A percentile compares a stretch with the other conserved stretches of the same genome.
phyloP scores from a whole-genome alignment of 352 stramenopile genomes.

The Phytophthora lateralis region DNA sequence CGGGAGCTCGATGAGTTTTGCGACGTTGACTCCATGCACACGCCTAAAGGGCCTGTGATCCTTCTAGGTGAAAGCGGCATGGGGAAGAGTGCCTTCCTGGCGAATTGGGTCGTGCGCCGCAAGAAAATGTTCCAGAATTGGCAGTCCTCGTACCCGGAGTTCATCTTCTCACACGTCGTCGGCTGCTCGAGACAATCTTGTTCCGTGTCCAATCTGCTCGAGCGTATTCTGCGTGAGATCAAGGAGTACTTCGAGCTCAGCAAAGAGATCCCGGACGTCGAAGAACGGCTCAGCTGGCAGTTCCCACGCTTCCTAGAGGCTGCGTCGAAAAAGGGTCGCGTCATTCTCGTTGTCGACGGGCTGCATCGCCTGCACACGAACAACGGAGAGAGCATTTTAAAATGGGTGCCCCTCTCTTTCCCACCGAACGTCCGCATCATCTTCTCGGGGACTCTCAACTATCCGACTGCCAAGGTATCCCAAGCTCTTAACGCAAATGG shows the following conservation, averaged over 20 bases:
- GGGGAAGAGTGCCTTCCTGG: constrained; percentile 78
- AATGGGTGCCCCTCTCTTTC: constrained; percentile 90
- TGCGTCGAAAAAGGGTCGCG: constrained; percentile 88
- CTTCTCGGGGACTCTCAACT: constrained; percentile 70
- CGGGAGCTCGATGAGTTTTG: constrained; percentile 84
- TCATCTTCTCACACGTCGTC: constrained; percentile 92
- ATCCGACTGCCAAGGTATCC: constrained; percentile 51
- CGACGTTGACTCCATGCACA: constrained; percentile 85
- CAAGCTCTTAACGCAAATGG: constrained; percentile 14
- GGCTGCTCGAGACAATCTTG: constrained; percentile 88
- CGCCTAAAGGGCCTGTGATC: constrained; percentile 77
- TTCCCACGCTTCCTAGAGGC: constrained; percentile 91
- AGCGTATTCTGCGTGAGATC: constrained; percentile 88
- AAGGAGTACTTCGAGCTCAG: constrained; percentile 93
- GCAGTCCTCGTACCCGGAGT: constrained; percentile 82
- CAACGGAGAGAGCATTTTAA: constrained; percentile 90
- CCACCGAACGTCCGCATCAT: constrained; percentile 90
- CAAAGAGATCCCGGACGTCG: constrained; percentile 81
- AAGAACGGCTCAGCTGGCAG: constrained; percentile 91
- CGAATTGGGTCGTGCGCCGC: constrained; percentile 81
- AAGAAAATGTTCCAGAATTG: constrained; percentile 90
- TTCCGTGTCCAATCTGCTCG: constrained; percentile 84
- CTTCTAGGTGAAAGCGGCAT: constrained; percentile 74
- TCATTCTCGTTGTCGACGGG: constrained; percentile 92
- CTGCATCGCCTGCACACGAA: constrained; percentile 85